These are phyloP conservation scores for Leccinum longicurvipes DNA, from an alignment of 768 basidiomycete species.

Conservation along the genomic window DNA sequence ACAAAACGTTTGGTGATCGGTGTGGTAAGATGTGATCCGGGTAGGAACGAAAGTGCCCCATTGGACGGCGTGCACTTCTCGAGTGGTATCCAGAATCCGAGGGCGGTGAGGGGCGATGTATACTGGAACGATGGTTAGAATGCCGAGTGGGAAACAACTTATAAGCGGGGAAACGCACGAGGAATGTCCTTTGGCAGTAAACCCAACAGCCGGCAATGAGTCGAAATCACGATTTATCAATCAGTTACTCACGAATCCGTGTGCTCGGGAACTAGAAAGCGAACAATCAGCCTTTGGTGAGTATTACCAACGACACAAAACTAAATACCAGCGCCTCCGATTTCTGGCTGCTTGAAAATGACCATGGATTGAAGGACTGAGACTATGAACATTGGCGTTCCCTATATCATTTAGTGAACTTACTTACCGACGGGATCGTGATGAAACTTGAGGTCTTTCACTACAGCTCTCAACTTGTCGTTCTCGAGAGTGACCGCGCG, in stretches of 20 bases:
- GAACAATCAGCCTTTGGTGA: background rate
- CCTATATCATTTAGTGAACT: background rate
- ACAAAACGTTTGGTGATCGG: constrained; percentile 85
- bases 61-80: constrained; percentile 82
- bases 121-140: constrained; percentile 51
- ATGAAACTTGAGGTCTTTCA: constrained; percentile 78
- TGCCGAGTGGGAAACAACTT: background rate
- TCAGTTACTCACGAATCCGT: constrained; percentile 77
- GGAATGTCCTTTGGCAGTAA: background rate
- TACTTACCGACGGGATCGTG: constrained; percentile 74
- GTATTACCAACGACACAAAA: background rate
- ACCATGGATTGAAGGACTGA: constrained; percentile 90
- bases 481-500: constrained; percentile 79
- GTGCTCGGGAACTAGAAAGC: constrained; percentile 71
- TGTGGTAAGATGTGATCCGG: constrained; percentile 79
- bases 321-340: constrained; percentile 82
- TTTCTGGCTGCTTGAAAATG: constrained; percentile 91
- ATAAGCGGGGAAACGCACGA: background rate
- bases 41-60: constrained; percentile 85
- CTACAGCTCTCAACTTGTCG: constrained; percentile 62
- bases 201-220: constrained; percentile 54
- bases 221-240: constrained; percentile 32
- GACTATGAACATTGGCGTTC: background rate
- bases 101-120: constrained; percentile 85
- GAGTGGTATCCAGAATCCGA: constrained; percentile 96